phyloP scores from a whole-genome alignment of 768 basidiomycete genomes.

The Mrakia gelida region DNA sequence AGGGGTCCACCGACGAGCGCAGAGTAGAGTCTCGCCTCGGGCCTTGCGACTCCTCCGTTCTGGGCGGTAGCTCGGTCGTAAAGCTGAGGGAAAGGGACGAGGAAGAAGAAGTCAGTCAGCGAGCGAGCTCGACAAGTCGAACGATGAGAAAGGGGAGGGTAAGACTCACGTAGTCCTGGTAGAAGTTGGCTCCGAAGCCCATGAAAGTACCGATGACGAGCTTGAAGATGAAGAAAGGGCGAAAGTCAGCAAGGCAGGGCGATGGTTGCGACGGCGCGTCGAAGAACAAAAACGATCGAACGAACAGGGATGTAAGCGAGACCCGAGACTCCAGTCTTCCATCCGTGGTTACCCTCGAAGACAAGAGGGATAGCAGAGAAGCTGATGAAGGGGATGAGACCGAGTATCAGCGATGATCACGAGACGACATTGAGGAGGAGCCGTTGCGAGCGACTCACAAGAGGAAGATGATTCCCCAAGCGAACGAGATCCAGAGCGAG shows the following conservation, averaged over 20 bases:
- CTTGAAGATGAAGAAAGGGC: not conserved
- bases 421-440: not conserved
- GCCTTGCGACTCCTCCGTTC: slow-evolving; percentile 35
- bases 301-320: slow-evolving; percentile 31
- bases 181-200: slow-evolving; percentile 34
- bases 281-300: not conserved
- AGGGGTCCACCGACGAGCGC: slow-evolving; percentile 14
- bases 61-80: slow-evolving; percentile 34
- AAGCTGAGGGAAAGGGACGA: not conserved
- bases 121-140: too few relatives aligned
- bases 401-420: not conserved
- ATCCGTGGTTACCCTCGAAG: slow-evolving; percentile 36
- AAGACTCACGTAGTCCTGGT: slow-evolving; percentile 25
- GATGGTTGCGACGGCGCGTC: not conserved
- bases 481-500: slow-evolving; percentile 27
- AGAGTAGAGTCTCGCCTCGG: slow-evolving; percentile 35
- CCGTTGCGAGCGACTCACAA: not conserved
- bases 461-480: slow-evolving; percentile 33
- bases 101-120: too few relatives aligned
- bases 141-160: too few relatives aligned
- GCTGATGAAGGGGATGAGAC: slow-evolving; percentile 17
- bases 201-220: slow-evolving; percentile 36
- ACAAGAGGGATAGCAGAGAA: slow-evolving; percentile 35
- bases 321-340: slow-evolving; percentile 34
- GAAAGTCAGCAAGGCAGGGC: too few relatives aligned